Evolutionary conservation across 1,139 yeast species (phyloP), one percentile per base, ranked within the genome.

Genomic region (Hanseniaspora sp.): DNA sequence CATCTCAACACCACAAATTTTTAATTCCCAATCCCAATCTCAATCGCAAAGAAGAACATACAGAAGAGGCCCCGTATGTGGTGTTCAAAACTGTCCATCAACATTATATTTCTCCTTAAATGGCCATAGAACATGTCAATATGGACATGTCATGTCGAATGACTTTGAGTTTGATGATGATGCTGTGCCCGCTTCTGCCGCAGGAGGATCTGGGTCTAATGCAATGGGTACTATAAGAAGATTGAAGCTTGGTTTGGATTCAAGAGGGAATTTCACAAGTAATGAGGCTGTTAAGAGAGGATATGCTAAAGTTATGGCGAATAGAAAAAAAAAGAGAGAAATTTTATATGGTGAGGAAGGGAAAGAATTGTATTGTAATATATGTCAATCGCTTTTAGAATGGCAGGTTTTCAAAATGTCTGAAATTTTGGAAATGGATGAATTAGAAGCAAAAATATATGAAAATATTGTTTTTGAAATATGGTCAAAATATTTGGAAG

Each of bases 101-200:
- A 70, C 80, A 49, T 75, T 82, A 52, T 92, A 86, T 78, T 74
- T 83, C 53, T 69, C 77, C 38, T 71, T 79, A 9, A 87, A 85
- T 63, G 97, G 97, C 30, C 78, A 78, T 55, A 76, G 81, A 56
- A 82, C 87, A 28, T 92, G 98, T 65, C 90, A 86, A 63, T 83
- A 77, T 63, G 96, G 97, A 1, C 98, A 92, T 69, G 87, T 88
- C 18, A 78, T 79, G 67, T 92, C 83, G 59, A 90, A 92, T 43
- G 85, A 82, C 58, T 67, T 85, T 38, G 95, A 87, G 65, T 74
- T 79, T 61, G 83, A 83, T 59, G 90, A 84, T 62, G 95, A 85
- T 45, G 53, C 54, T 7, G 56, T 51, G 5, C 54, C 54, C 1
- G 41, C 49, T 1, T 43, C 46, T 7, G 31, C 34, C 1, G 2